These are phyloP conservation scores for Stephania yunnanensis DNA, from an alignment of 164 flowering plant species.

Conservation along the genomic window DNA sequence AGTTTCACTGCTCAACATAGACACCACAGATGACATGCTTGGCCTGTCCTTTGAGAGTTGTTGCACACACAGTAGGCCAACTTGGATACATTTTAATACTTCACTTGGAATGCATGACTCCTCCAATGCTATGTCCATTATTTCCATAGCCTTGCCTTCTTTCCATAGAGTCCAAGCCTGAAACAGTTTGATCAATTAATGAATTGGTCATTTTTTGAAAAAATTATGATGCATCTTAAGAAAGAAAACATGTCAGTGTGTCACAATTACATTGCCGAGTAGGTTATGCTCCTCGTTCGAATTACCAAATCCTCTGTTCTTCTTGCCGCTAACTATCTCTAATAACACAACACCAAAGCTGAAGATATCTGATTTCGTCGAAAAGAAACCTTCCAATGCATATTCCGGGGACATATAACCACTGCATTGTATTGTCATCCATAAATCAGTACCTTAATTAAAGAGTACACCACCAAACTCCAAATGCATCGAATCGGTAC, in stretches of 20 bases:
- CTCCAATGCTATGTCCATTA: not conserved
- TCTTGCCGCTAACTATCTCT: slow-evolving; percentile 8
- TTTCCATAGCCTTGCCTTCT: not conserved
- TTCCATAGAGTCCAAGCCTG: slow-evolving; percentile 6
- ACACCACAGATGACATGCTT: slow-evolving; percentile 1
- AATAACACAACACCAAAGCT: not conserved
- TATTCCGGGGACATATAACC: slow-evolving; percentile 12
- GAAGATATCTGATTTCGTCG: slow-evolving; percentile 4
- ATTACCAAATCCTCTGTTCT: not conserved
- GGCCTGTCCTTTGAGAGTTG: not conserved
- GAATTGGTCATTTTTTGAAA: not conserved
- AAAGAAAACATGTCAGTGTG: not conserved
- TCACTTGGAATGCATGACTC: not conserved
- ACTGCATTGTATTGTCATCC: not conserved
- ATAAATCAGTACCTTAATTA: not conserved
- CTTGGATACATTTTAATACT: not conserved
- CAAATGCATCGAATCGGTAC: not conserved
- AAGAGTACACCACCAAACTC: not conserved
- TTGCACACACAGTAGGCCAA: slow-evolving; percentile 3
- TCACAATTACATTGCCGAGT: slow-evolving; percentile 1
- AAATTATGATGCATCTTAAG: not conserved
- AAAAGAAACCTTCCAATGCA: slow-evolving; percentile 1
- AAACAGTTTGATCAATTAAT: not conserved
- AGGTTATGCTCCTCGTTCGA: not conserved
- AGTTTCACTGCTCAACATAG: not conserved